Conservation (phyloP, 768 basidiomycete genomes). For the Serpula lacrymans region DNA sequence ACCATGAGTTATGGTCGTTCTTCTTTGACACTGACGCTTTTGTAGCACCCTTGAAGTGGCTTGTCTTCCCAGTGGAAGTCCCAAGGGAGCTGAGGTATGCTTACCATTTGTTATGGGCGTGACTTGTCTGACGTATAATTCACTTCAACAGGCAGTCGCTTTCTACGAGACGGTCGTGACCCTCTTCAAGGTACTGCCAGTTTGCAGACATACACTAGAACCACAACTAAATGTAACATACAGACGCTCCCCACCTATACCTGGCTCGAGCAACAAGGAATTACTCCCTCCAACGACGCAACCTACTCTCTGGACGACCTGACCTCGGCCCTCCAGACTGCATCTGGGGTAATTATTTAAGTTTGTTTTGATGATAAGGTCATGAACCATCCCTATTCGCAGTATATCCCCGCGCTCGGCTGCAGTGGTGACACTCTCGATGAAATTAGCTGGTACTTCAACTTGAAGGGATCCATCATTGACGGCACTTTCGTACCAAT, state of each 20-base stretch:
- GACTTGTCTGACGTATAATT: neutral
- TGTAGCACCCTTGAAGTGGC: constrained; percentile 53
- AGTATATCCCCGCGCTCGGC: constrained; percentile 49
- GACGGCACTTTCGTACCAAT: constrained; percentile 64
- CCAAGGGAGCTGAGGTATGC: constrained; percentile 56
- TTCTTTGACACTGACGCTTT: neutral
- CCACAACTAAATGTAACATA: too few relatives aligned
- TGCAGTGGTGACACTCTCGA: constrained; percentile 39
- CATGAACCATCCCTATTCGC: neutral
- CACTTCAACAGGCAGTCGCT: constrained; percentile 51
- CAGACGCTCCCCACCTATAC: constrained; percentile 70
- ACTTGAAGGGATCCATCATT: constrained; percentile 60
- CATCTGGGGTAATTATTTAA: constrained; percentile 45
- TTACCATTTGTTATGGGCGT: neutral
- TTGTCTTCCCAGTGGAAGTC: constrained; percentile 60
- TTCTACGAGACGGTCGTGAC: constrained; percentile 59
- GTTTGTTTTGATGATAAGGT: constrained; percentile 2
- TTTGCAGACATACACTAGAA: too few relatives aligned
- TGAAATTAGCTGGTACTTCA: constrained; percentile 60
- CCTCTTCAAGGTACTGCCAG: constrained; percentile 60
- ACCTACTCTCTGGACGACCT: constrained; percentile 59
- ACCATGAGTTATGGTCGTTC: neutral
- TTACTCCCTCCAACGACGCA: constrained; percentile 56
- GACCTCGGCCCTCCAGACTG: constrained; percentile 50
- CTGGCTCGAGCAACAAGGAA: constrained; percentile 69